Base-by-base conservation (phyloP, 768 basidiomycete genomes). In the Boletus barrowsii region DNA sequence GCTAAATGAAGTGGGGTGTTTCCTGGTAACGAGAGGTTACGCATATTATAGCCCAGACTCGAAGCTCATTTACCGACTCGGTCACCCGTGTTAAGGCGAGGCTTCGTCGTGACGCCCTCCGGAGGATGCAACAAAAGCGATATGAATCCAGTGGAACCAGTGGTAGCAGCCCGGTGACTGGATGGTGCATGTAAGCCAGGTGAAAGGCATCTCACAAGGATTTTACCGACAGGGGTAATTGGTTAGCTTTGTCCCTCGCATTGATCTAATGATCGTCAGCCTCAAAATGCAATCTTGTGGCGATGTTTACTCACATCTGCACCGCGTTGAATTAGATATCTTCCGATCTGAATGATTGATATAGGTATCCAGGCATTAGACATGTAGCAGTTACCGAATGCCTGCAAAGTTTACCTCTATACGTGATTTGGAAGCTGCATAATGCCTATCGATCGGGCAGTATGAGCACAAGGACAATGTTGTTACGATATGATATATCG, bases 1-100 rank as follows among this genome's bases (percentile, higher is more conserved):
- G 96, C 95, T 32, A 99, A 83, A 77, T 99, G 97, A 36, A 99
- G 75, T 3, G 97, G 93, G 2, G 97, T 98, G 66, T 98, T 97
- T 47, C 96, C 95, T 90, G 64, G 49, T 52, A 62, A 62, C 42
- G 46, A 55, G 29, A 53, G 17, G 37, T 55, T 26, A 59, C 14
- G 20, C 6, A 42, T 41, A 30, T 32, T n/a, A 39, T 40, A 26
- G n/a, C 37, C 37, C 13, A 26, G 11, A 10, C 11, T 45, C 33
- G 24, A 47, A 45, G 18, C 47, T 47, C 10, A 68, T 70, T 66
- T 66, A 88, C 89, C 88, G 44, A 89, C 75, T 49, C 89, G 83
- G 77, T 93, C 92, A 47, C 79, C 82, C 26, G 90, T 90, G 65
- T 98, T 98, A 51, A 98, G 76, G 47, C 93, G 83, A 41, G 87